phyloP scores from a whole-genome alignment of 2,329 filamentous ascomycete species.

The Mycogone perniciosa region DNA sequence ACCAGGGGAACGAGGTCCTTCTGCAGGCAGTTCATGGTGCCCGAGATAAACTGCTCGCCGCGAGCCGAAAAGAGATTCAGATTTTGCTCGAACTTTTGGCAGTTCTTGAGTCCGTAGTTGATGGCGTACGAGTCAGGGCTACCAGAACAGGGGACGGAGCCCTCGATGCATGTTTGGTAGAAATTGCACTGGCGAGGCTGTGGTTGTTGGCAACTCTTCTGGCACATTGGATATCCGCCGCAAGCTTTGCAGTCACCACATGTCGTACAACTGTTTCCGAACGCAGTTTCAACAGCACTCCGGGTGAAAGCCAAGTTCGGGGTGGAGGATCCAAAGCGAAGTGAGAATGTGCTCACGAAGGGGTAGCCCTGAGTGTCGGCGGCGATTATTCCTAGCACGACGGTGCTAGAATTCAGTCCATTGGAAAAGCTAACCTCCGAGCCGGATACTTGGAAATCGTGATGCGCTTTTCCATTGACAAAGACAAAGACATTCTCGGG shows the following conservation, averaged over 20 bases:
- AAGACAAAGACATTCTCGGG: constrained; percentile 4
- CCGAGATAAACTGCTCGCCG: constrained; percentile 8
- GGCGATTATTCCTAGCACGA: constrained; percentile 8
- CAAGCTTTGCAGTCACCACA: not conserved
- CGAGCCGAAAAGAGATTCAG: constrained; percentile 2
- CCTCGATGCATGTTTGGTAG: constrained; percentile 8
- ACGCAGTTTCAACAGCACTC: not conserved
- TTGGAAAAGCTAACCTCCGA: constrained; percentile 2
- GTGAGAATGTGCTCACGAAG: constrained; percentile 7
- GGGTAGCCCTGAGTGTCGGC: constrained; percentile 6
- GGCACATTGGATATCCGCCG: constrained; percentile 6
- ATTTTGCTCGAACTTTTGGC: constrained; percentile 5
- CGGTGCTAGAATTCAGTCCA: constrained; percentile 1
- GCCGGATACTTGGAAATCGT: not conserved
- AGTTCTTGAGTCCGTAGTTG: constrained; percentile 6
- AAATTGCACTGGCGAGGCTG: constrained; percentile 6
- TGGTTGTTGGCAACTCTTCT: constrained; percentile 1
- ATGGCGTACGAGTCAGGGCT: constrained; percentile 1
- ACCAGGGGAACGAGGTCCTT: constrained; percentile 4
- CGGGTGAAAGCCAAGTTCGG: not conserved
- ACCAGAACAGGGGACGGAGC: constrained; percentile 2
- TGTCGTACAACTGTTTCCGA: not conserved
- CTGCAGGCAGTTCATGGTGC: constrained; percentile 11
- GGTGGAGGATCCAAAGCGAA: not conserved
- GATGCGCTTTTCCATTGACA: constrained; percentile 6